These are phyloP conservation scores for Neofusicoccum kwambonambiense DNA, from an alignment of 2,329 filamentous ascomycete genomes.

Conservation along the genomic window DNA sequence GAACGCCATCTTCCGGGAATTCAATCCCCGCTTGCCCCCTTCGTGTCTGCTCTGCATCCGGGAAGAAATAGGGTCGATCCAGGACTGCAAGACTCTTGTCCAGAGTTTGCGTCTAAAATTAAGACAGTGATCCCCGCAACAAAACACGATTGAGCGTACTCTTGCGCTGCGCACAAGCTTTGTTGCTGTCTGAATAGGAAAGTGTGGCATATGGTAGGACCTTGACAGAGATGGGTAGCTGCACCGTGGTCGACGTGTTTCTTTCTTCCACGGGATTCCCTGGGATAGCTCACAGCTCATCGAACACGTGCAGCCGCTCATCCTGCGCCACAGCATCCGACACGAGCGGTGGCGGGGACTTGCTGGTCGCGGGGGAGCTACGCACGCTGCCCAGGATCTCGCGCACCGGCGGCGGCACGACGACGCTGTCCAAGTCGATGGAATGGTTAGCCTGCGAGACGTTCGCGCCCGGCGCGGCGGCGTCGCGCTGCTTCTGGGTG, in stretches of 20 bases:
- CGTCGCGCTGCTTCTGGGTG: conserved; percentile 20
- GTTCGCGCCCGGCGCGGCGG: conserved; percentile 20
- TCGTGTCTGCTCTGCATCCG: too few species aligned
- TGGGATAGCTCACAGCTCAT: conserved; percentile 22
- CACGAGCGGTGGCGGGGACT: background rate
- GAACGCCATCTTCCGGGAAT: too few species aligned
- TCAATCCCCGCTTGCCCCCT: too few species aligned
- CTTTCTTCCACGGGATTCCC: background rate
- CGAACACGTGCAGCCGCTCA: conserved; percentile 22
- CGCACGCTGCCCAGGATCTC: conserved; percentile 28
- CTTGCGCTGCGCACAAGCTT: too few species aligned
- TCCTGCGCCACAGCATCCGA: conserved; percentile 16
- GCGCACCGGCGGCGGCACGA: conserved; percentile 33
- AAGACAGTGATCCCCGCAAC: too few species aligned
- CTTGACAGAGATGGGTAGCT: too few species aligned
- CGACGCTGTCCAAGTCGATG: conserved; percentile 26
- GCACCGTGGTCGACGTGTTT: too few species aligned
- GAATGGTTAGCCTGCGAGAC: conserved; percentile 20
- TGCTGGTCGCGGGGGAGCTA: conserved; percentile 1
- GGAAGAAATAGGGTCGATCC: too few species aligned
- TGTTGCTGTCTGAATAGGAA: background rate
- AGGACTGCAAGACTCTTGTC: too few species aligned
- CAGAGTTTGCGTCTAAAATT: too few species aligned
- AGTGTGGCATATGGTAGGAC: background rate
- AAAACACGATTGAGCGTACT: too few species aligned